Evolutionary conservation across 768 basidiomycete species (phyloP), one percentile per base, ranked within the genome.

Genomic region (Mycena galericulata): DNA sequence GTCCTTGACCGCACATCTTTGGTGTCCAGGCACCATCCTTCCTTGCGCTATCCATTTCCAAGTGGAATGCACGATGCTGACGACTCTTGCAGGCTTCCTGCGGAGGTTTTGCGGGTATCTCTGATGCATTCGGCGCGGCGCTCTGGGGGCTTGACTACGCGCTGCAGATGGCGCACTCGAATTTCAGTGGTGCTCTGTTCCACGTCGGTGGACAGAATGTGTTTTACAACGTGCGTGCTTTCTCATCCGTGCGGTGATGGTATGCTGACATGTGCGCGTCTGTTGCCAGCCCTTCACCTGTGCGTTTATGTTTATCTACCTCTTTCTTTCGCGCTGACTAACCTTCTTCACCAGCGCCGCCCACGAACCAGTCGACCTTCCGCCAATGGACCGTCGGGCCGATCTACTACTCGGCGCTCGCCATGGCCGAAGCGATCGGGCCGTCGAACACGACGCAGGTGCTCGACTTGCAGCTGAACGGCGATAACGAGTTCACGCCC

Each of bases 311-410:
- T 20, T 24, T 9, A 27, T 72, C 73, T 74, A 74, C 41, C 56
- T 30, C 14, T 10, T 26, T 14, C 8, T 4, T 76, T 72, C 65
- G 79, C 32, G 2, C 17, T 4, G 8, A 8, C 26, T 56, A 38
- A 76, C 55, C 53, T 78, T n/a, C 78, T 10, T 77, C 72, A 80
- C 77, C 73, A 86, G 85, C 79, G 64, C 89, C 81, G 72, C 87
- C 84, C 70, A 88, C 83, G 49, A 89, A 90, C 71, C 84, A 90
- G 65, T 86, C 88, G 9, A 74, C 82, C 1, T 89, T 85, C 79
- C 85, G 85, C 61, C 81, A 91, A 79, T 95, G 92, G 93, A 92
- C 91, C 0, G 82, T 94, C 50, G 92, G 92, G 0, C 88, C 93
- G 0, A 82, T 91, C 55, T 94, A 92, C 80, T 95, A 95, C 77